Conservation (phyloP, 257 asterid genomes). For the Petrea volubilis region DNA sequence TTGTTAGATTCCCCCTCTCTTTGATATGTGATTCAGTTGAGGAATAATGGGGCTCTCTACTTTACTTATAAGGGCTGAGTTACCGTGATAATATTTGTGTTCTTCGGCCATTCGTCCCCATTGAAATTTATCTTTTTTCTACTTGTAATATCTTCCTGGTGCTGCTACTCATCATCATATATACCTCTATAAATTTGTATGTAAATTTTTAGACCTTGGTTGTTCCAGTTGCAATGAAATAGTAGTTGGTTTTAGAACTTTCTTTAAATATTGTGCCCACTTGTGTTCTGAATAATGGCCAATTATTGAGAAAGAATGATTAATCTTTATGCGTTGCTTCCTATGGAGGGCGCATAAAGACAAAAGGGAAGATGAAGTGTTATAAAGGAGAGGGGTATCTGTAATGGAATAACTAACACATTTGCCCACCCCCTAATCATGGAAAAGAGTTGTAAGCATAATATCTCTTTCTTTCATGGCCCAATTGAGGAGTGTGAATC, state of each 20-base stretch:
- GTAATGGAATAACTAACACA: constrained; percentile 32
- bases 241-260: constrained; percentile 3
- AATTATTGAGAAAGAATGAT: constrained; percentile 31
- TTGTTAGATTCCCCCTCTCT: constrained; percentile 34
- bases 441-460: too few species aligned
- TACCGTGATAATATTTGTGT: background rate
- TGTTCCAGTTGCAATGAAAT: background rate
- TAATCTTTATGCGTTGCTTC: constrained; percentile 52
- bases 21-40: constrained; percentile 31
- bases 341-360: constrained; percentile 35
- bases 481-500: too few species aligned
- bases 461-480: too few species aligned
- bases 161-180: background rate
- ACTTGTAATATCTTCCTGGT: constrained; percentile 26
- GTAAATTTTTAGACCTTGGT: background rate
- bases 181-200: constrained; percentile 13
- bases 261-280: background rate
- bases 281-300: background rate
- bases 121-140: background rate
- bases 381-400: constrained; percentile 16
- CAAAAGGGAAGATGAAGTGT: constrained; percentile 38
- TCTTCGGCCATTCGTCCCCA: background rate
- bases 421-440: constrained; percentile 28
- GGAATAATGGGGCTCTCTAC: constrained; percentile 45
- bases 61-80: background rate